A percentile compares a stretch with the other conserved stretches of the same genome.
Conservation (phyloP, 306 rosid genomes). For the Pyrus betulifolia region DNA sequence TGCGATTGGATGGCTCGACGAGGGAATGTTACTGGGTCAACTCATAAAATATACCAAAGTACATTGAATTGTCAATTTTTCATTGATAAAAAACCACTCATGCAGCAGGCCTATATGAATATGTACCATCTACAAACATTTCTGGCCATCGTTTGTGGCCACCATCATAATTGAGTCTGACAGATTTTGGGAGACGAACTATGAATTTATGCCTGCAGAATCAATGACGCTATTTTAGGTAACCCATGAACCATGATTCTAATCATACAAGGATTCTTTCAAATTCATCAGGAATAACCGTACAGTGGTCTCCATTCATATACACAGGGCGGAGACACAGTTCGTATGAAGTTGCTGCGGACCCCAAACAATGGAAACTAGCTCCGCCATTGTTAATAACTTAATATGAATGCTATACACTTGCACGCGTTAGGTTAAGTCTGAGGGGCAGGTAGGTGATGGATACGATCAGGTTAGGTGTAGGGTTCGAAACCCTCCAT, state of each 20-base stretch:
- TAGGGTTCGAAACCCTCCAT: background rate
- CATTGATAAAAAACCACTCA: conserved; percentile 25
- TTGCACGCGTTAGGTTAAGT: background rate
- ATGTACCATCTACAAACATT: conserved; percentile 12
- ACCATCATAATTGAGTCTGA: conserved; percentile 33
- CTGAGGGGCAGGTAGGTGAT: background rate
- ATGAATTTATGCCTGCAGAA: background rate
- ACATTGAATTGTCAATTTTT: background rate
- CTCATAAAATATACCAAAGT: conserved; percentile 14
- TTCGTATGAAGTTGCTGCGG: too few species aligned
- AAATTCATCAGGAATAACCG: background rate
- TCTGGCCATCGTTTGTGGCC: conserved; percentile 52
- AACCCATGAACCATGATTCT: background rate
- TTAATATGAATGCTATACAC: too few species aligned
- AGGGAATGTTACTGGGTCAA: conserved; percentile 44
- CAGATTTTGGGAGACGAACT: conserved; percentile 16
- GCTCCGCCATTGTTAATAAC: too few species aligned
- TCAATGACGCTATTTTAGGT: background rate
- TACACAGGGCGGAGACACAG: too few species aligned
- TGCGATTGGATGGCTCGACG: conserved; percentile 35
- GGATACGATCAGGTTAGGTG: background rate
- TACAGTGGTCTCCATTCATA: too few species aligned
- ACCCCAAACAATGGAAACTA: too few species aligned
- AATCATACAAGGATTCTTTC: background rate
- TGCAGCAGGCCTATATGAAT: conserved; percentile 1